These are phyloP conservation scores for Erodium maritimum DNA, from an alignment of 345 rosid genomes.

Conservation along the genomic window DNA sequence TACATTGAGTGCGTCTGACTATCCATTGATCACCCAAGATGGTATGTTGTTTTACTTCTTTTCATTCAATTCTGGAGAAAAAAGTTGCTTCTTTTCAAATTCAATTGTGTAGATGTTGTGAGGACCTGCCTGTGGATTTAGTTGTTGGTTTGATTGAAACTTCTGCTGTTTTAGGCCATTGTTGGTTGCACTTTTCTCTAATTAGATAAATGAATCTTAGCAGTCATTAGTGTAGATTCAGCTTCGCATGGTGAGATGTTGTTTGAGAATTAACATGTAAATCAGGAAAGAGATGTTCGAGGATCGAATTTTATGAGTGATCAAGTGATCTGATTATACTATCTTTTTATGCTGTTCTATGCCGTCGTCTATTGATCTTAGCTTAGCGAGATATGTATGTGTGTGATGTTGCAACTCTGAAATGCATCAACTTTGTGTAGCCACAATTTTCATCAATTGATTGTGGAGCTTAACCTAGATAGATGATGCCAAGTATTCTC, in stretches of 20 bases:
- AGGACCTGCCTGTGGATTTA: not conserved
- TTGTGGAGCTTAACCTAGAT: not conserved
- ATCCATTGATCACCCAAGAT: conserved; percentile 88
- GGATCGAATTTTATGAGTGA: too few species aligned
- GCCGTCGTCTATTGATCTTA: not conserved
- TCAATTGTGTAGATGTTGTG: not conserved
- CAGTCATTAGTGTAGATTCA: not conserved
- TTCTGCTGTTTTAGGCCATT: not conserved
- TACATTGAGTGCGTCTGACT: conserved; percentile 72
- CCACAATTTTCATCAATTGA: too few species aligned
- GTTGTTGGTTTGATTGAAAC: not conserved
- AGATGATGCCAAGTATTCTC: not conserved
- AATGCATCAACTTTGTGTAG: too few species aligned
- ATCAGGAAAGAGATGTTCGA: too few species aligned
- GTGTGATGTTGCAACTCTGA: not conserved
- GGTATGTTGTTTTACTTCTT: conserved; percentile 32
- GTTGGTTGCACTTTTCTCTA: too few species aligned
- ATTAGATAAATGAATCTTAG: not conserved
- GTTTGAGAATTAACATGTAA: too few species aligned
- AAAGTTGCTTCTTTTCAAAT: not conserved
- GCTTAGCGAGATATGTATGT: not conserved
- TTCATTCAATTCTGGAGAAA: not conserved
- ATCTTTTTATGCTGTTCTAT: not conserved
- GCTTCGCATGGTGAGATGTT: not conserved
- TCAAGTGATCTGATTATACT: not conserved